phyloP scores from a whole-genome alignment of 345 rosid genomes.

The Boechera stricta region DNA sequence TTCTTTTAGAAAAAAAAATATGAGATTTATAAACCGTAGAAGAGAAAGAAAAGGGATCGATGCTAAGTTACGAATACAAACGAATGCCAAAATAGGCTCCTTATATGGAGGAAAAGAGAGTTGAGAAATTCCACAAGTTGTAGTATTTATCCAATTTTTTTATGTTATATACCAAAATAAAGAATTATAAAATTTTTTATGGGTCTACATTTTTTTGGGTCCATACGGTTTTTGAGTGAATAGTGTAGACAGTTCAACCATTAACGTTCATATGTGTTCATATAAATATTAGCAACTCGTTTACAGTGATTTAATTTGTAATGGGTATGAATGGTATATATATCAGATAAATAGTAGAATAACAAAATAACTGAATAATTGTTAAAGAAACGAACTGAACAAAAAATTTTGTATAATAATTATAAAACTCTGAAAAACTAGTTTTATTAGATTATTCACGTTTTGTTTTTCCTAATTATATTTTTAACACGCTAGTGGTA shows the following conservation, averaged over 20 bases:
- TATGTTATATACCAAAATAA: slow-evolving; percentile 14
- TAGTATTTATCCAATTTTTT: slow-evolving; percentile 26
- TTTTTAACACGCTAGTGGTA: no score
- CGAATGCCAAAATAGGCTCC: slow-evolving; percentile 35
- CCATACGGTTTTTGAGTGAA: slow-evolving; percentile 32
- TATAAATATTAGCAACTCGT: neutral
- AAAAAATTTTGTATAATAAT: no score
- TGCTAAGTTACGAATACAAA: slow-evolving; percentile 34
- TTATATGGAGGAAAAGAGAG: slow-evolving; percentile 41
- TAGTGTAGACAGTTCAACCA: slow-evolving; percentile 3
- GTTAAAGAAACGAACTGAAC: no score
- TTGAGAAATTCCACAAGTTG: slow-evolving; percentile 38
- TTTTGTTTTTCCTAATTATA: no score
- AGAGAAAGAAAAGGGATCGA: slow-evolving; percentile 29
- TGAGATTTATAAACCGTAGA: slow-evolving; percentile 8
- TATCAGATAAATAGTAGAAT: no score
- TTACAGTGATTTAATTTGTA: neutral
- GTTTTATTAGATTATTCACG: no score
- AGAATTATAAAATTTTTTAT: slow-evolving; percentile 24
- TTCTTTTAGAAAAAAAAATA: neutral
- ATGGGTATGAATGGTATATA: no score
- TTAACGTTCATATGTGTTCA: slow-evolving; percentile 7
- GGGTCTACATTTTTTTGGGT: slow-evolving; percentile 35
- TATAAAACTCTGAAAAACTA: no score
- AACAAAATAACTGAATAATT: no score